Evolutionary conservation across 805 yeast genomes (phyloP).

Genomic region (Phaffomyces antillensis): DNA sequence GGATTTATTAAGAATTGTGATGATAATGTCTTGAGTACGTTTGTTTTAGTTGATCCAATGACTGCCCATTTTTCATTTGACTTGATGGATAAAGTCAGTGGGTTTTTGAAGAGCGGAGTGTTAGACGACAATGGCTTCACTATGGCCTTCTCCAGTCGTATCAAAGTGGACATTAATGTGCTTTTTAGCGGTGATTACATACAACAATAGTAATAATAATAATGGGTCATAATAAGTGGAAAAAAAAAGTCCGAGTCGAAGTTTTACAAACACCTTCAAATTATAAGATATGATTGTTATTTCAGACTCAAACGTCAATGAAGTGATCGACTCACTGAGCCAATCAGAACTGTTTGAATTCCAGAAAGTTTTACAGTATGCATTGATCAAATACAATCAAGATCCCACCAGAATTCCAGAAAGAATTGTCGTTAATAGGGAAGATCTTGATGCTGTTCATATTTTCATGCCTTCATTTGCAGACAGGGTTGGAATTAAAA

Average conservation of each 20-base stretch:
- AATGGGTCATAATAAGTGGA: background rate
- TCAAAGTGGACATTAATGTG: constrained; percentile 8
- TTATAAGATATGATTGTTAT: constrained; percentile 27
- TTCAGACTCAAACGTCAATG: constrained; percentile 24
- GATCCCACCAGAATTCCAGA: constrained; percentile 47
- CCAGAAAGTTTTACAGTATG: constrained; percentile 30
- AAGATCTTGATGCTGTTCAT: constrained; percentile 36
- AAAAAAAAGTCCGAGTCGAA: background rate
- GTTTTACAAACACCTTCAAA: background rate
- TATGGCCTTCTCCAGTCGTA: constrained; percentile 15
- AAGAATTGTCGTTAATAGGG: constrained; percentile 39
- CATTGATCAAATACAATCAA: constrained; percentile 34
- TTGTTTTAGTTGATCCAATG: constrained; percentile 47
- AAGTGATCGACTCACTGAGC: constrained; percentile 25
- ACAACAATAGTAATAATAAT: no score
- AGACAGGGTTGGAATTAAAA: constrained; percentile 50
- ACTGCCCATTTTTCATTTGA: constrained; percentile 45
- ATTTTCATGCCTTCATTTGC: constrained; percentile 63
- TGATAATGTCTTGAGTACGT: constrained; percentile 48
- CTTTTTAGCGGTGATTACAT: no score
- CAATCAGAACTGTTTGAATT: constrained; percentile 24
- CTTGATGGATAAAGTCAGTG: constrained; percentile 33
- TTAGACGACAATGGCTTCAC: constrained; percentile 9
- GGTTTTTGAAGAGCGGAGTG: constrained; percentile 29
- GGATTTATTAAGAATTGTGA: constrained; percentile 49